These are phyloP conservation scores for Acanthamoeba castellanii DNA, from an alignment of 208 protist genomes.

Conservation along the genomic window DNA sequence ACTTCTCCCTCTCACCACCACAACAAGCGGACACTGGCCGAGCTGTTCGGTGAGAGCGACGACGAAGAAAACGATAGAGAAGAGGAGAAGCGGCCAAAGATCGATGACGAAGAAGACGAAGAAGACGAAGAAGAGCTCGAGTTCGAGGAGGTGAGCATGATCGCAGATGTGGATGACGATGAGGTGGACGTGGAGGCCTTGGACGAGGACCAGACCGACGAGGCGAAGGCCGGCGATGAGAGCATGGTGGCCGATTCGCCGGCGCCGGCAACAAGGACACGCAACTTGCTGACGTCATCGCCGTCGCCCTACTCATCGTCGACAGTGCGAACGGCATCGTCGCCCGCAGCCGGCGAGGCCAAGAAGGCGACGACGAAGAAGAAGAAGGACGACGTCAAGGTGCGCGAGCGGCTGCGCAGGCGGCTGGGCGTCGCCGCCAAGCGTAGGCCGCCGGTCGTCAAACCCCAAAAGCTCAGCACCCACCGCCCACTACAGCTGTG, in stretches of 20 bases:
- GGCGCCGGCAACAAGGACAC: background rate
- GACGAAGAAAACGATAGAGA: background rate
- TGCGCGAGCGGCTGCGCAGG: slow-evolving; percentile 13
- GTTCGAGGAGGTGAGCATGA: slow-evolving; percentile 17
- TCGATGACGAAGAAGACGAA: background rate
- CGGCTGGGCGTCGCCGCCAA: background rate
- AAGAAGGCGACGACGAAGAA: background rate
- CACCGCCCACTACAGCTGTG: background rate
- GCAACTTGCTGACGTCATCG: background rate
- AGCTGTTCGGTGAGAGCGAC: background rate
- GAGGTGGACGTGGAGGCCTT: background rate
- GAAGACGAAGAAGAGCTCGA: slow-evolving; percentile 4
- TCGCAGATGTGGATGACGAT: background rate
- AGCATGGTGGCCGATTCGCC: background rate
- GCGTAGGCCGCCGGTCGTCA: background rate
- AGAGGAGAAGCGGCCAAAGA: background rate
- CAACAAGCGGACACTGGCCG: background rate
- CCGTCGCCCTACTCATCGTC: background rate
- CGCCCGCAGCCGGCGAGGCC: background rate
- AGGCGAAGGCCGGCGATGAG: background rate
- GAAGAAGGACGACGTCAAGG: slow-evolving; percentile 36
- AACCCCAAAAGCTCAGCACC: slow-evolving; percentile 9
- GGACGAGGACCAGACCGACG: too few species aligned
- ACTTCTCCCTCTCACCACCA: background rate
- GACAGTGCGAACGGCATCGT: background rate